A percentile compares a stretch with the other conserved stretches of the same genome.
phyloP scores from a whole-genome alignment of 176 grass and related monocot genomes.

The Stipa capillata region DNA sequence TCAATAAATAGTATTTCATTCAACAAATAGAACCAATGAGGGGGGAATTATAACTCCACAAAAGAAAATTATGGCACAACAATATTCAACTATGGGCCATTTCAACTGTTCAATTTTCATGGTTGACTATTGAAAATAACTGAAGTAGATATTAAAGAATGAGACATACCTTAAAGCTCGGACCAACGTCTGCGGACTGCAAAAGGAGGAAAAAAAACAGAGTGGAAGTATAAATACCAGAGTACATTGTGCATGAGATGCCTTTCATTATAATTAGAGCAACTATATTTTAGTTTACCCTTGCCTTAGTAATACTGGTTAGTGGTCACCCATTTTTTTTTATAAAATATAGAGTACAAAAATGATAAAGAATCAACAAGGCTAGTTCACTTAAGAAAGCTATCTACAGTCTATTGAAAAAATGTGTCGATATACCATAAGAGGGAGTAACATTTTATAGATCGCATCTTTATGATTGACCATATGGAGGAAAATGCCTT shows the following conservation, averaged over 20 bases:
- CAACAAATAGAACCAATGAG: background rate
- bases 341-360: background rate
- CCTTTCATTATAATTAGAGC: conserved; percentile 22
- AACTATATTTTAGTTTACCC: conserved; percentile 11
- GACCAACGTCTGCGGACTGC: conserved; percentile 94
- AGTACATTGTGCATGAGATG: background rate
- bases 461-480: background rate
- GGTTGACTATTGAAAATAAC: conserved; percentile 6
- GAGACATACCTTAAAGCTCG: conserved; percentile 77
- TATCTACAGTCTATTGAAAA: background rate
- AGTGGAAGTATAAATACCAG: conserved; percentile 26
- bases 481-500: too few relatives aligned
- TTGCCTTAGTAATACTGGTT: too few relatives aligned
- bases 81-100: background rate
- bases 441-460: background rate
- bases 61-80: background rate
- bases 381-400: background rate
- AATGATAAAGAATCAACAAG: background rate
- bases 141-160: conserved; percentile 17
- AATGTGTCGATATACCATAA: background rate
- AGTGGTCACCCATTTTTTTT: background rate
- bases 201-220: conserved; percentile 38
- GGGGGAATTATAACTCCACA: background rate
- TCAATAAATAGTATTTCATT: too few relatives aligned
- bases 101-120: conserved; percentile 2